These are phyloP conservation scores for Pelagophyceae sp. DNA, from an alignment of 352 stramenopile genomes.

Conservation along the genomic window DNA sequence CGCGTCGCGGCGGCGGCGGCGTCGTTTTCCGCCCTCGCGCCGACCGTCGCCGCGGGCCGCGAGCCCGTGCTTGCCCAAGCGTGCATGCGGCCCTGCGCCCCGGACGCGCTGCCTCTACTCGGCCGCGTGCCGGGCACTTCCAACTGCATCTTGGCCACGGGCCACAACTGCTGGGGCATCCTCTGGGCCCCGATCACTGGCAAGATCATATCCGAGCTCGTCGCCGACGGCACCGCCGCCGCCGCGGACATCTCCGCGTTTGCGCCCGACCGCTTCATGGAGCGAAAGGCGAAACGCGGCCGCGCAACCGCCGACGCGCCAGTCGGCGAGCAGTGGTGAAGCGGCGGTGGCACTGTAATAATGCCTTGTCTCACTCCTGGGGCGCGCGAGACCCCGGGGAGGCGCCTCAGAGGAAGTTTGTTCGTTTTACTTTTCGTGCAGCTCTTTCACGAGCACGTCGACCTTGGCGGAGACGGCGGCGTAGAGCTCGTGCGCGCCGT, in stretches of 20 bases:
- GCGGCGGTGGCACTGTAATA: no score
- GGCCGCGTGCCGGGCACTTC: slow-evolving; percentile 53
- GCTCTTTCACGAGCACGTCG: not conserved
- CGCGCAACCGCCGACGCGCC: not conserved
- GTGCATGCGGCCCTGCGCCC: slow-evolving; percentile 66
- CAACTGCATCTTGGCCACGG: slow-evolving; percentile 40
- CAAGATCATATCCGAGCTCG: slow-evolving; percentile 56
- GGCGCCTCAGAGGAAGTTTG: no score
- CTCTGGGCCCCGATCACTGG: slow-evolving; percentile 64
- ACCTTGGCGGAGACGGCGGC: not conserved
- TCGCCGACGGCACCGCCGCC: slow-evolving; percentile 48
- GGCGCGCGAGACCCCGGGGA: no score
- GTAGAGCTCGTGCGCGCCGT: slow-evolving; percentile 15
- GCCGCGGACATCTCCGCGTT: slow-evolving; percentile 36
- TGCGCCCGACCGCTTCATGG: slow-evolving; percentile 34
- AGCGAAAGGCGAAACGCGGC: not conserved
- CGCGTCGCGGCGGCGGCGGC: slow-evolving; percentile 45
- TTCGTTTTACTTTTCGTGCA: slow-evolving; percentile 5
- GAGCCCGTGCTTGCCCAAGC: slow-evolving; percentile 33
- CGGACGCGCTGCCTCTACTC: slow-evolving; percentile 64
- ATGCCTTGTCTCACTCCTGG: no score
- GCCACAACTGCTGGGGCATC: slow-evolving; percentile 62
- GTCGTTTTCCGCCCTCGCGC: slow-evolving; percentile 47
- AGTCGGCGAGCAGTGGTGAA: slow-evolving; percentile 41
- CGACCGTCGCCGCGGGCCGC: slow-evolving; percentile 35